These are phyloP conservation scores for Suzukiozyma palmioleophila DNA, from an alignment of 1,139 yeast species.

Conservation along the genomic window DNA sequence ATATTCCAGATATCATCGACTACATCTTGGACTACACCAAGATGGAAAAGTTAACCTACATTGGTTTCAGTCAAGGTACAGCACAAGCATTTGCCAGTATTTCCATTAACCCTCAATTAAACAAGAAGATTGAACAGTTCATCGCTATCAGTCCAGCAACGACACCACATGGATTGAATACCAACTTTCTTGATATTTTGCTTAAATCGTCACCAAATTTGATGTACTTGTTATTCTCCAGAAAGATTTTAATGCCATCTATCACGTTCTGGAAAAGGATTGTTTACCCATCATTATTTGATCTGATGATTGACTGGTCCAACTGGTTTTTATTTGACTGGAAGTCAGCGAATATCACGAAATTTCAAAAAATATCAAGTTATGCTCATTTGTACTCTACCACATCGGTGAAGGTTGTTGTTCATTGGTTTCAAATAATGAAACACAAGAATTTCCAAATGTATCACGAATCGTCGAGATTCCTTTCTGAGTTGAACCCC, in stretches of 20 bases:
- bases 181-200: slow-evolving; percentile 69
- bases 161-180: slow-evolving; percentile 82
- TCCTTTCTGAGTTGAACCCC: slow-evolving; percentile 37
- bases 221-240: slow-evolving; percentile 71
- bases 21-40: slow-evolving; percentile 27
- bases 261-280: slow-evolving; percentile 80
- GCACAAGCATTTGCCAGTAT: slow-evolving; percentile 86
- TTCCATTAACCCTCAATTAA: slow-evolving; percentile 65
- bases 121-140: slow-evolving; percentile 62
- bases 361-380: slow-evolving; percentile 67
- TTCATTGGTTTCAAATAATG: slow-evolving; percentile 95
- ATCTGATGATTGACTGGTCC: slow-evolving; percentile 65
- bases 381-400: slow-evolving; percentile 86
- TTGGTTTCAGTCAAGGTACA: slow-evolving; percentile 90
- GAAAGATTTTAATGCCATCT: slow-evolving; percentile 66
- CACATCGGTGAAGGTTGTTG: slow-evolving; percentile 86
- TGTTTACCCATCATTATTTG: slow-evolving; percentile 79
- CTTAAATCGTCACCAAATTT: slow-evolving; percentile 76
- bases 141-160: slow-evolving; percentile 92
- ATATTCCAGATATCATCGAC: slow-evolving; percentile 42
- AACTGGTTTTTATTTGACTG: slow-evolving; percentile 71
- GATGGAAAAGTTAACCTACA: slow-evolving; percentile 49
- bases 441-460: slow-evolving; percentile 77
- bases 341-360: slow-evolving; percentile 65
- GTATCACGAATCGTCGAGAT: slow-evolving; percentile 60